phyloP scores from a whole-genome alignment of 2,329 filamentous ascomycete species.

The Thermochaetoides dissita region DNA sequence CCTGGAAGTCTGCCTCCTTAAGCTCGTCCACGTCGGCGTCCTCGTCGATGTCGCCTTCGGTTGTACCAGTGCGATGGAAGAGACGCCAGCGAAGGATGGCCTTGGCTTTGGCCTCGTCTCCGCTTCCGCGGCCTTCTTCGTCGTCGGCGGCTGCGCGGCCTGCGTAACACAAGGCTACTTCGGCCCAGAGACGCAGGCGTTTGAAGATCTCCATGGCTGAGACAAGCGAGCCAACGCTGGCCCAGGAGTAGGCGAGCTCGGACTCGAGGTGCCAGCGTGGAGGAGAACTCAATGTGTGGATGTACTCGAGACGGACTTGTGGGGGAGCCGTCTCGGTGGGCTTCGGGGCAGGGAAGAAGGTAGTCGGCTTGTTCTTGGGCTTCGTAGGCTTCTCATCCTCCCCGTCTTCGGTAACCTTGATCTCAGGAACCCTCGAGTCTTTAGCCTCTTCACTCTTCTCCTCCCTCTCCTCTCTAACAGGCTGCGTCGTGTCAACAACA shows the following conservation, averaged over 20 bases:
- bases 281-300: constrained; percentile 71
- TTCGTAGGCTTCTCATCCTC: constrained; percentile 8
- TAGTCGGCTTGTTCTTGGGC: constrained; percentile 41
- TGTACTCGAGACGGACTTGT: constrained; percentile 62
- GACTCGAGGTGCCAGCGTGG: constrained; percentile 89
- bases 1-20: constrained; percentile 38
- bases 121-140: constrained; percentile 36
- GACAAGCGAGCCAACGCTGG: constrained; percentile 68
- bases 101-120: constrained; percentile 66
- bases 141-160: constrained; percentile 42
- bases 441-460: constrained; percentile 14
- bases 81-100: constrained; percentile 65
- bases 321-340: constrained; percentile 65
- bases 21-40: constrained; percentile 43
- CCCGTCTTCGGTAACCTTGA: constrained; percentile 29
- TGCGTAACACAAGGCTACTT: constrained; percentile 81
- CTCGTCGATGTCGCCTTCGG: constrained; percentile 30
- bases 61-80: constrained; percentile 47
- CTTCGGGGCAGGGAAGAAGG: constrained; percentile 69
- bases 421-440: constrained; percentile 27
- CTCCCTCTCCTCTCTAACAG: constrained; percentile 21
- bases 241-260: constrained; percentile 88
- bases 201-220: constrained; percentile 95
- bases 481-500: constrained; percentile 57
- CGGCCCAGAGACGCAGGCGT: constrained; percentile 82